These are phyloP conservation scores for Nakazawaea populi DNA, from an alignment of 805 yeast species.

Conservation along the genomic window DNA sequence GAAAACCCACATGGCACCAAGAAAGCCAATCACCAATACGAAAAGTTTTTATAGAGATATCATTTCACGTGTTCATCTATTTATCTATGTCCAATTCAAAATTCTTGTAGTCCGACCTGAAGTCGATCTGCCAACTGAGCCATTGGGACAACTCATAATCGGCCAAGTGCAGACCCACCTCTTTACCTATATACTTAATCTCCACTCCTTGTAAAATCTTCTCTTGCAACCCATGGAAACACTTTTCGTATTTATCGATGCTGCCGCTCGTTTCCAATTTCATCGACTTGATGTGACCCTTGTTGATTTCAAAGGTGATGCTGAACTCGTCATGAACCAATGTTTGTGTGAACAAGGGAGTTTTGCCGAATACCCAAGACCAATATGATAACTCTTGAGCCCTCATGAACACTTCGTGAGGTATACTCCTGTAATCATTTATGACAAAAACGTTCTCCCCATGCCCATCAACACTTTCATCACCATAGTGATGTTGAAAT, in stretches of 20 bases:
- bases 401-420: slow-evolving; percentile 32
- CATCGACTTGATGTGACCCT: slow-evolving; percentile 33
- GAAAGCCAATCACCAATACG: no score
- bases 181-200: slow-evolving; percentile 17
- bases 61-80: not conserved
- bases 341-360: slow-evolving; percentile 66
- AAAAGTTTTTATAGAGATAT: no score
- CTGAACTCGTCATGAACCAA: slow-evolving; percentile 24
- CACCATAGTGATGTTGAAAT: slow-evolving; percentile 22
- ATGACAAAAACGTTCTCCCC: slow-evolving; percentile 15
- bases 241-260: slow-evolving; percentile 10
- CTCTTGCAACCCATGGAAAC: slow-evolving; percentile 12
- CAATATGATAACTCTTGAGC: slow-evolving; percentile 44
- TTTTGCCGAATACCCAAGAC: slow-evolving; percentile 72
- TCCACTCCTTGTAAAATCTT: slow-evolving; percentile 7
- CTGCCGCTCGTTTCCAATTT: slow-evolving; percentile 14
- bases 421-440: slow-evolving; percentile 20
- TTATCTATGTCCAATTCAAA: slow-evolving; percentile 7
- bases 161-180: slow-evolving; percentile 12
- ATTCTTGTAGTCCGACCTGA: slow-evolving; percentile 11
- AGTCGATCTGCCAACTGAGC: slow-evolving; percentile 24
- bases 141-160: slow-evolving; percentile 12
- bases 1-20: no score
- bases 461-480: not conserved
- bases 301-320: slow-evolving; percentile 41